Evolutionary conservation across 495 filamentous ascomycete species (phyloP).

Genomic region (Hyaloscypha bicolor): DNA sequence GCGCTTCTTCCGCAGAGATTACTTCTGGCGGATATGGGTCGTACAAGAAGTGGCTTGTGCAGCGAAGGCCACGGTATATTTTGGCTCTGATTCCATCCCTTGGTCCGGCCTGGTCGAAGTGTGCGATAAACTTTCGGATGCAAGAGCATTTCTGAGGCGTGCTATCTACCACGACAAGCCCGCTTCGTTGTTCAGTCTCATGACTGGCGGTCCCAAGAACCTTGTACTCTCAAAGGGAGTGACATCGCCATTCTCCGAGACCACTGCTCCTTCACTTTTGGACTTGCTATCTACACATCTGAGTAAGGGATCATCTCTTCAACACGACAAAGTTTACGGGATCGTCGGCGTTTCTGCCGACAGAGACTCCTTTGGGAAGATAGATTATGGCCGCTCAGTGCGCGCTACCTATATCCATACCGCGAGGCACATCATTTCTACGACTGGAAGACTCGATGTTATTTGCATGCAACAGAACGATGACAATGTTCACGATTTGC

Average conservation of each 20-base stretch:
- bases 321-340: slow-evolving; percentile 1
- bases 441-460: background rate
- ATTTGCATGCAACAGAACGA: background rate
- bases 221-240: background rate
- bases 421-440: background rate
- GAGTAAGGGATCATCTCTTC: background rate
- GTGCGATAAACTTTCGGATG: background rate
- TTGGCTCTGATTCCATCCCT: slow-evolving; percentile 1
- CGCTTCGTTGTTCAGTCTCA: background rate
- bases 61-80: background rate
- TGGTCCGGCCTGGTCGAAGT: background rate
- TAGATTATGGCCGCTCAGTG: background rate
- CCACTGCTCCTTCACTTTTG: background rate
- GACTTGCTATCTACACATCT: background rate
- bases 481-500: background rate
- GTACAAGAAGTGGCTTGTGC: background rate
- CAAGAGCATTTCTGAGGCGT: background rate
- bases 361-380: background rate
- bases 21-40: slow-evolving; percentile 5
- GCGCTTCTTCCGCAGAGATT: background rate
- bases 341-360: background rate
- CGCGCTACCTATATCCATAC: background rate
- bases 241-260: background rate
- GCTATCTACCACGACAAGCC: background rate
- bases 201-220: background rate